phyloP scores from a whole-genome alignment of 495 filamentous ascomycete species.

The Penicillium cosmopolitanum region DNA sequence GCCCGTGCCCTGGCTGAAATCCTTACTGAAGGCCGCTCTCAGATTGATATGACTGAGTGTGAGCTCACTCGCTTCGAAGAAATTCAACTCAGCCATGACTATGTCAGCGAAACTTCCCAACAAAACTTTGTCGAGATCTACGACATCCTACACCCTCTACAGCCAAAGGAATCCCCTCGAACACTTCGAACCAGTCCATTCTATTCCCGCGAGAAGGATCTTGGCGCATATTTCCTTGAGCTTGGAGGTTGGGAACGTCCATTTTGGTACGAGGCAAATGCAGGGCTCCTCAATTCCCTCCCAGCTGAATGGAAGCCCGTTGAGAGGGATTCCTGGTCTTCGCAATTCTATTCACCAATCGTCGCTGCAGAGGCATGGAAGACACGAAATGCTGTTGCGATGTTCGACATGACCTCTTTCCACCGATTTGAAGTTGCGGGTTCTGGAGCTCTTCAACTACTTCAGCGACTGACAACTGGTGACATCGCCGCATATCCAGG shows the following conservation, averaged over 20 bases:
- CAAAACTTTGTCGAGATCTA: slow-evolving; percentile 59
- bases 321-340: slow-evolving; percentile 51
- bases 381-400: slow-evolving; percentile 53
- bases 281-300: slow-evolving; percentile 41
- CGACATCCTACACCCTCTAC: slow-evolving; percentile 55
- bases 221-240: slow-evolving; percentile 54
- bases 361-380: slow-evolving; percentile 55
- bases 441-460: slow-evolving; percentile 45
- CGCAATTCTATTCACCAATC: slow-evolving; percentile 50
- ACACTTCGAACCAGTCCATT: slow-evolving; percentile 52
- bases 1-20: slow-evolving; percentile 53
- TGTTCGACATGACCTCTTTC: slow-evolving; percentile 59
- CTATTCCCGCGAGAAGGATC: slow-evolving; percentile 44
- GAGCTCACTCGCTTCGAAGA: slow-evolving; percentile 56
- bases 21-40: slow-evolving; percentile 48
- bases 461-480: slow-evolving; percentile 49
- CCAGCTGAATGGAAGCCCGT: slow-evolving; percentile 48
- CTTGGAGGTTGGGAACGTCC: slow-evolving; percentile 55
- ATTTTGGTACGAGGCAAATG: slow-evolving; percentile 55
- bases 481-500: slow-evolving; percentile 42
- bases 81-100: slow-evolving; percentile 45
- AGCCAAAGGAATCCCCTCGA: slow-evolving; percentile 50
- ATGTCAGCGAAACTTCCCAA: slow-evolving; percentile 50
- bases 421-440: slow-evolving; percentile 52
- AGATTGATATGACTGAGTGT: slow-evolving; percentile 51